Evolutionary conservation across 768 basidiomycete species (phyloP), one percentile per base, ranked within the genome.

Genomic region (Rhodosporidiobolus odoratus): DNA sequence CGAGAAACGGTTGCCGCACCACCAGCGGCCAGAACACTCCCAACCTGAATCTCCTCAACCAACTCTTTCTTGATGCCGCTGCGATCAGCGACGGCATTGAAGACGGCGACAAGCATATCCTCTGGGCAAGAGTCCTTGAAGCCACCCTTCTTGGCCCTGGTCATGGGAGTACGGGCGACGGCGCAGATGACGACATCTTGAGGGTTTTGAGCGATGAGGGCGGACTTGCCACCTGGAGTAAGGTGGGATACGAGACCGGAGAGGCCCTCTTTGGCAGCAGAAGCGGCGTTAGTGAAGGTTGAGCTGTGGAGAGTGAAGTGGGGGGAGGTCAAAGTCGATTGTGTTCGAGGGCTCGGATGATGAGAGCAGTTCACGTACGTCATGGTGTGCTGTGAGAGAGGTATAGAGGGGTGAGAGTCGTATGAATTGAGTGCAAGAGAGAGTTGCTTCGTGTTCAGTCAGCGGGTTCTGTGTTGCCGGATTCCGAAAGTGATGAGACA

Each of bases 131-230:
- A 82, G 77, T 96, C 91, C 79, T 92, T 95, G 77, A 94, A 84
- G 66, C 92, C 92, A 32, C 95, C 95, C 79, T 95, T 97, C 84
- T 86, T 91, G 30, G 85, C 72, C 17, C 67, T 58, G 92, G 94
- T 96, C 69, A 95, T 84, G 34, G 96, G 91, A 54, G 93, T 92
- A 72, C 96, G 87, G 58, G 91, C 85, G 30, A 94, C 93, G 17
- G 87, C 82, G 77, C 92, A 86, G 78, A 97, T 89, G 73, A 97
- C 94, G 30, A 98, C 71, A 50, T 75, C 74, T 60, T 75, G 38
- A 0, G 61, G 38, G 65, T 65, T 64, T 62, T 75, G 53, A 7
- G 34, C 21, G 34, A 47, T 56, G 37, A 72, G 37, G 16, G 71
- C 71, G 13, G 57, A 43, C 43, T 63, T 66, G 64, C 74, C 74